Conservation (phyloP, 1,284 basidiomycete species). For the Calocybe gambosa region DNA sequence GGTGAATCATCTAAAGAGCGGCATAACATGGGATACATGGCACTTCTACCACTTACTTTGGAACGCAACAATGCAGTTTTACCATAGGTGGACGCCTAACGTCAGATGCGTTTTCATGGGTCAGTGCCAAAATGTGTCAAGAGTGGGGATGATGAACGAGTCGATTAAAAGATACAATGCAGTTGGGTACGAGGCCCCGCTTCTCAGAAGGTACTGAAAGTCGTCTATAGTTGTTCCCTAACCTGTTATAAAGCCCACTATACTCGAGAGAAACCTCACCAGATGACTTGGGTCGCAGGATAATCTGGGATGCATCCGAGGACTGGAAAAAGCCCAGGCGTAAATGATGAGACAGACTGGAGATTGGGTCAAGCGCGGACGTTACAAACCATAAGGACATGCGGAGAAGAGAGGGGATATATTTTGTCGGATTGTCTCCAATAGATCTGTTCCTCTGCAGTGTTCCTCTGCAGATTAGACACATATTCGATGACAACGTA, state of each 20-base stretch:
- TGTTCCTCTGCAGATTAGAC: not conserved
- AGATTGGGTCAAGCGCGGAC: slow-evolving; percentile 40
- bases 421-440: not conserved
- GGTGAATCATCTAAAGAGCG: no score
- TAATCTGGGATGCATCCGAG: slow-evolving; percentile 63
- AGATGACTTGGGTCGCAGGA: slow-evolving; percentile 68
- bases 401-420: slow-evolving; percentile 54
- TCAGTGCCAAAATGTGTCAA: not conserved
- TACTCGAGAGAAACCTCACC: no score
- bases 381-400: slow-evolving; percentile 56
- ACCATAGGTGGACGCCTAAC: not conserved
- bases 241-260: no score
- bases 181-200: no score
- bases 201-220: no score
- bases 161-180: no score
- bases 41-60: no score
- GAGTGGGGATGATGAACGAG: not conserved
- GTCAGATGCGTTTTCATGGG: not conserved
- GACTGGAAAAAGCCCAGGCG: slow-evolving; percentile 64
- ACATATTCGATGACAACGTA: slow-evolving; percentile 64
- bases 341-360: slow-evolving; percentile 47
- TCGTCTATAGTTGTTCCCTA: no score
- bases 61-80: not conserved
- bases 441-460: not conserved
- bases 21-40: no score